Evolutionary conservation across 371 early-diverging fungal species (phyloP).

Genomic region (Sporodiniella umbellata): DNA sequence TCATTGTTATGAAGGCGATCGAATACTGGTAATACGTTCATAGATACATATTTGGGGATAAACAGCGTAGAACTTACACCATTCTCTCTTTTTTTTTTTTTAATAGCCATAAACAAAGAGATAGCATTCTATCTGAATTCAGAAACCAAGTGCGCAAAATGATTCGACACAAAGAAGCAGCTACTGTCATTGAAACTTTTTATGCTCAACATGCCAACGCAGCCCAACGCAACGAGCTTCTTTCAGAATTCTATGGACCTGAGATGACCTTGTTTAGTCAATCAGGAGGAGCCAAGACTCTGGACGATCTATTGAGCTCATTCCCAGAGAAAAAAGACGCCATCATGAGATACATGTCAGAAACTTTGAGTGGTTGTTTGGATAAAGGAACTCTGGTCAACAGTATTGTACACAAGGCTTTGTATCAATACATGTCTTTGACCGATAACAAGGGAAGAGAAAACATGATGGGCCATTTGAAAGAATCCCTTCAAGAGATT

Average conservation of each 20-base stretch:
- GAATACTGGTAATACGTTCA: constrained; percentile 71
- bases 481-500: constrained; percentile 83
- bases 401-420: constrained; percentile 84
- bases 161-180: constrained; percentile 79
- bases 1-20: constrained; percentile 83
- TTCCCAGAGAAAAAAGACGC: constrained; percentile 77
- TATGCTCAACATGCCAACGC: constrained; percentile 81
- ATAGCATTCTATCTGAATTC: constrained; percentile 76
- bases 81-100: constrained; percentile 1
- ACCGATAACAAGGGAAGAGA: constrained; percentile 61
- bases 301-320: constrained; percentile 63
- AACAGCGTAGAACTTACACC: not conserved
- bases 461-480: constrained; percentile 65
- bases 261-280: constrained; percentile 78
- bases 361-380: constrained; percentile 67
- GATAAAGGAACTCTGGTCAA: constrained; percentile 83
- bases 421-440: constrained; percentile 78
- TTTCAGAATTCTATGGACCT: constrained; percentile 93
- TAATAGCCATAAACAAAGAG: constrained; percentile 66
- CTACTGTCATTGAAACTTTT: constrained; percentile 81
- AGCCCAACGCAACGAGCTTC: constrained; percentile 68
- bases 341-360: constrained; percentile 71
- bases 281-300: constrained; percentile 47
- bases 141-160: constrained; percentile 79
- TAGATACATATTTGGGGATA: too few species aligned